Evolutionary conservation across 768 basidiomycete species (phyloP), one percentile per base, ranked within the genome.

Genomic region (Inosperma sp.): DNA sequence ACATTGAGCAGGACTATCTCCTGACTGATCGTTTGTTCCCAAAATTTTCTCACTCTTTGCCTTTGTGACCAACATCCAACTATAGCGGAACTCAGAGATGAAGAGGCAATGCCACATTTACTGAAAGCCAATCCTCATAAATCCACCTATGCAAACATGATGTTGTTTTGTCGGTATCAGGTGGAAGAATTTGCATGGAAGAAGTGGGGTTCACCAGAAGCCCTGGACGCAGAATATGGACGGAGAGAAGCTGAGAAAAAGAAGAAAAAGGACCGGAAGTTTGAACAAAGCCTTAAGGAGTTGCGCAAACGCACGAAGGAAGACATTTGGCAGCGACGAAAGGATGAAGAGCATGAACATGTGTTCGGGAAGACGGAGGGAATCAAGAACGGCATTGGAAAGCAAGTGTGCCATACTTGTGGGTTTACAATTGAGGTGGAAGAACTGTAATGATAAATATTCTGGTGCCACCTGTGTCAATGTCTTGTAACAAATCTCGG

Each of bases 81-180:
- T 30, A n/a, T 59, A 93, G 92, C 94, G 26, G 96, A 99, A 64
- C 75, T 99, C 22, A 84, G 87, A 50, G 96, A 99, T 63, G 83
- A 89, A 60, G 91, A 96, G 59, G 71, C 87, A 14, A 79, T 99
- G 56, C 96, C 95, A 0, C 96, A 99, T 66, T 74, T 95, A 21
- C 77, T 98, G 51, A 92, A 94, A 62, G 88, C 91, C 16, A 97
- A 97, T 65, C 94, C 92, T 3, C 93, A 96, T 72, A 87, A 89
- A 56, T 88, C 93, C 9, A 94, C 91, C 0, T 98, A 89, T 63
- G 88, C 89, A 29, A 99, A 98, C 73, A 98, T 98, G 96, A 98
- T 98, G 96, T 77, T 99, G 17, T 98, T 88, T 69, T 75, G 97
- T 4, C 83, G 96, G 27, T 86, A 74, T 62, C 95, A 98, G 66